Percentiles rank a stretch among this genome's conserved stretches.
phyloP scores from a whole-genome alignment of 163 green algal species.

The Scenedesmus sp. region DNA sequence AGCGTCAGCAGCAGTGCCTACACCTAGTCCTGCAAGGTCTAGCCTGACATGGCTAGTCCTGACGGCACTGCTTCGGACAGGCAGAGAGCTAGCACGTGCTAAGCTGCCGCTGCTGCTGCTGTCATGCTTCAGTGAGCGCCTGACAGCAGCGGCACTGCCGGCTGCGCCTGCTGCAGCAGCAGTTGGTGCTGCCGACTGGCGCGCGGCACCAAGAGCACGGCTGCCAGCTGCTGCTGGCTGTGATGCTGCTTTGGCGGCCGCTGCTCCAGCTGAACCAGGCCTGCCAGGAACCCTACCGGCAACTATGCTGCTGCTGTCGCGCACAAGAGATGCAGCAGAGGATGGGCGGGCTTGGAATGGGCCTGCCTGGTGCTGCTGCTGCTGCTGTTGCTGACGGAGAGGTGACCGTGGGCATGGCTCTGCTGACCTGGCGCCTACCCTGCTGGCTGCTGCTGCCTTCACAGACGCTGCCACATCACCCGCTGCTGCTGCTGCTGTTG shows the following conservation, averaged over 20 bases:
- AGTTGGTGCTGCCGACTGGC: background rate
- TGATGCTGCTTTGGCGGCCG: background rate
- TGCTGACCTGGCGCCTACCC: background rate
- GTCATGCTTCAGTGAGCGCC: background rate
- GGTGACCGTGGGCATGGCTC: background rate
- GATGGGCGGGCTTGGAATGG: background rate
- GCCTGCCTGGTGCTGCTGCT: constrained; percentile 1
- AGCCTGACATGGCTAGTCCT: constrained; percentile 30
- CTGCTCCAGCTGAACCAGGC: background rate
- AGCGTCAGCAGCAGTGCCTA: background rate
- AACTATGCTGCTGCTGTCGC: constrained; percentile 1
- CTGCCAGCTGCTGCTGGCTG: background rate
- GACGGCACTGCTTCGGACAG: background rate
- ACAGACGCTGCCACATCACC: background rate
- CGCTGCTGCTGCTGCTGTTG: background rate
- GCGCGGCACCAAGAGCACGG: background rate
- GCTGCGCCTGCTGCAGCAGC: background rate
- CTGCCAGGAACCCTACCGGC: background rate
- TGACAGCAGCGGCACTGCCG: background rate
- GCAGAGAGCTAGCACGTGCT: background rate
- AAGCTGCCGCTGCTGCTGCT: background rate
- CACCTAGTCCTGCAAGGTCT: background rate
- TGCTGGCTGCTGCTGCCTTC: background rate
- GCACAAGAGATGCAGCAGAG: background rate
- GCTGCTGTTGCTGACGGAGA: background rate